Base-by-base conservation (phyloP, 441 rosid species). In the Gossypium davidsonii region DNA sequence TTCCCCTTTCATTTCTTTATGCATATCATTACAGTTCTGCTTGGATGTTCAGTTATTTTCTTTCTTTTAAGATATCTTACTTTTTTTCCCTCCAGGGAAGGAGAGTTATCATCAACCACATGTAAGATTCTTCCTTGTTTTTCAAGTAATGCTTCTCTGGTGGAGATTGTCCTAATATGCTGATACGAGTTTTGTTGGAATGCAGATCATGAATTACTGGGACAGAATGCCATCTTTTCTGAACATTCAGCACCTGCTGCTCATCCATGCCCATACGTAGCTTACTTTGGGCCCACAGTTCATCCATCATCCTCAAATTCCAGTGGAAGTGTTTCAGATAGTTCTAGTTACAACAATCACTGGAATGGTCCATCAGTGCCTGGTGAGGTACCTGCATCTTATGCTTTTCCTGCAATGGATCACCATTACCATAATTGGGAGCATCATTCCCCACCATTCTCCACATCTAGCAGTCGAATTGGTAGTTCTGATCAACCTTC, bases 181-280 rank as follows among this genome's bases (percentile, higher is more conserved):
- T 75, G 71, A 80, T 60, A 37, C 59, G 76, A 62, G 53, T 63
- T 12, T 59, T 72, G 21, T 74, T 68, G 6, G 48, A 73, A 76
- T 84, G 86, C 94, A 95, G 99, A 93, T 90, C 96, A 89, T 56
- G 96, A 88, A 77, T 83, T 85, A 55, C 71, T 86, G 73, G 92
- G 89, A 25, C 98, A 89, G 34, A 93, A 90, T 75, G 93, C 97
- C 59, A 79, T 89, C 65, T 95, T 87, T 49, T 77, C 97, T 2
- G 98, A 91, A 77, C 95, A 86, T 67, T 73, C 96, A 26, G 81
- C 88, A 75, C 85, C 99, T 48, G 84, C 93, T 28, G 78, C 86
- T 61, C 94, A 90, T 76, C 89, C 93, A 49, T 95, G 98, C 81
- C 99, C 99, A 20, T 92, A 92, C 74, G 75, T 95, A 74, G 86